A percentile compares a stretch with the other conserved stretches of the same genome.
Conservation (phyloP, 495 filamentous ascomycete species). For the Trichoderma orchidacearum region DNA sequence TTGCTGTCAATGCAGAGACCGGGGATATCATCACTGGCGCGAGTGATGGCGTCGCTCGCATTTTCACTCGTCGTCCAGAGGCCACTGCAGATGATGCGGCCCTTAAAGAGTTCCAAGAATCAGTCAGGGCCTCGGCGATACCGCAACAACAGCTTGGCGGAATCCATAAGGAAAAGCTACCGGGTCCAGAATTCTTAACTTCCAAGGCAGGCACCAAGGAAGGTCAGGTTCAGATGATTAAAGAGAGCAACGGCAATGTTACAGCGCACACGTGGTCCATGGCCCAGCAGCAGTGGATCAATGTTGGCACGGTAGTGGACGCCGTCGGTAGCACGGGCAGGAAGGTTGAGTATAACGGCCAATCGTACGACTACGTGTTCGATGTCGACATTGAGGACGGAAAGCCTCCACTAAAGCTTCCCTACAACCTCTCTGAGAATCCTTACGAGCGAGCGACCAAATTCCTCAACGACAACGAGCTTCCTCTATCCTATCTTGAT, state of each 20-base stretch:
- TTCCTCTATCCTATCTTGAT: slow-evolving; percentile 81
- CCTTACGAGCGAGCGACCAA: slow-evolving; percentile 85
- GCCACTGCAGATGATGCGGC: slow-evolving; percentile 48
- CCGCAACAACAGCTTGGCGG: slow-evolving; percentile 60
- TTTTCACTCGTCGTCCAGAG: slow-evolving; percentile 67
- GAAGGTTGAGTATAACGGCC: slow-evolving; percentile 59
- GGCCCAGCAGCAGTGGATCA: slow-evolving; percentile 52
- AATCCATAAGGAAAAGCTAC: slow-evolving; percentile 81
- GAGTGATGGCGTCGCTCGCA: slow-evolving; percentile 73
- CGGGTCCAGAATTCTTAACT: slow-evolving; percentile 71
- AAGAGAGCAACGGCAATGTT: slow-evolving; percentile 62
- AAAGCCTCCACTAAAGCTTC: slow-evolving; percentile 83
- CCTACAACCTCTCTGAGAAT: slow-evolving; percentile 85
- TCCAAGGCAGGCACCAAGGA: slow-evolving; percentile 78
- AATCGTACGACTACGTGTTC: slow-evolving; percentile 96
- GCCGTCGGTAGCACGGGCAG: slow-evolving; percentile 67
- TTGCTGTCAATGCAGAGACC: slow-evolving; percentile 64
- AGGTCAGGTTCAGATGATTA: slow-evolving; percentile 86
- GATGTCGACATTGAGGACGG: slow-evolving; percentile 97
- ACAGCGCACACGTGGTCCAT: slow-evolving; percentile 72
- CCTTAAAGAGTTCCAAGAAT: slow-evolving; percentile 58
- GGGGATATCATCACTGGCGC: slow-evolving; percentile 89
- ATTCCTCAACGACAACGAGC: slow-evolving; percentile 83
- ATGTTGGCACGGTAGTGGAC: slow-evolving; percentile 87
- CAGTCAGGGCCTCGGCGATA: slow-evolving; percentile 70